Evolutionary conservation across 495 filamentous ascomycete species (phyloP), one percentile per base, ranked within the genome.

Genomic region (Penicillium psychrofluorescens): DNA sequence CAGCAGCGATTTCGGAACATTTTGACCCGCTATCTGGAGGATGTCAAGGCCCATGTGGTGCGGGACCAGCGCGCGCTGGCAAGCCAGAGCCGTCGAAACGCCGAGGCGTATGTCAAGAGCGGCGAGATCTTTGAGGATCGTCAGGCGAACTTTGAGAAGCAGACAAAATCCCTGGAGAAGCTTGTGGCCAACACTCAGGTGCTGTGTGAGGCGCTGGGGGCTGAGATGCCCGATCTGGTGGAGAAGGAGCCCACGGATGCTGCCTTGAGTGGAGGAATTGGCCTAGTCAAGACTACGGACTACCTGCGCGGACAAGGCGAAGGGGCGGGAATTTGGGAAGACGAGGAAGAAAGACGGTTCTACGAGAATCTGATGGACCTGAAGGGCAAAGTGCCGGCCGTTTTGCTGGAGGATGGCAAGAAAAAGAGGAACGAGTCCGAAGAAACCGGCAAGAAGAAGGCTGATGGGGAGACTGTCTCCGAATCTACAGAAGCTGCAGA

Each of bases 41-140:
- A 95, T 56, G 86, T 96, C 60, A 95, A 92, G 63, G 64, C 74
- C 6, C 92, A 97, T 63, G 75, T 99, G 22, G 60, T 92, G 36
- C 84, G 85, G 6, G 91, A 97, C 52, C 92, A 99, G 57, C 88
- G 91, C 63, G 80, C 83, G 7, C 80, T 97, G 31, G 74, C 77
- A 45, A 74, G 70, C 16, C 92, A 99, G 64, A 86, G 83, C 38
- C 85, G 88, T 45, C 89, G 90, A 38, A 96, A 99, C 69, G 90
- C 94, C 2, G 92, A 99, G 61, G 92, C 91, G 6, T 99, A 99
- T 58, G 88, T 99, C 51, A 95, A 95, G 58, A 97, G 94, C 35
- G 92, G 92, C 11, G 92, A 99, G 56, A 90, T 99, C 35, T 99
- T 99, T 50, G 92, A 99, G 59, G 92, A 99, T 56, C 86, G 92